Evolutionary conservation across 495 filamentous ascomycete genomes (phyloP), one percentile per base, ranked within the genome.

Genomic region (Neurospora africana): DNA sequence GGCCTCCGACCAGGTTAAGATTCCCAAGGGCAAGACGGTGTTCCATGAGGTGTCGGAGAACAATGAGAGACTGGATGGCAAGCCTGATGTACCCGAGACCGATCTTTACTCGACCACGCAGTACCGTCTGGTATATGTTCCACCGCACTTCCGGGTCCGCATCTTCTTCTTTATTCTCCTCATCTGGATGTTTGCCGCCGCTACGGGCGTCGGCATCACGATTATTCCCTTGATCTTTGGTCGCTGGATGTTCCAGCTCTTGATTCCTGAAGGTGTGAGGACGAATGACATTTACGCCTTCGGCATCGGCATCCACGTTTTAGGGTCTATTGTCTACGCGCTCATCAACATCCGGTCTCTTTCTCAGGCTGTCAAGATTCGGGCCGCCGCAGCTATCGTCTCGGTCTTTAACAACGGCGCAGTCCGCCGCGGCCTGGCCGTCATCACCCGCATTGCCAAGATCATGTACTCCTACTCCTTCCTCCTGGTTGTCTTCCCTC

Each of bases 221-320:
- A 89, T 98, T 78, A 82, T 91, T 0, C 96, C 95, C 3, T 84
- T 99, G 13, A 82, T 95, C 11, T 88, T 97, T 78, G 95, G 95
- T 19, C 91, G 95, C 19, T 84, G 82, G 70, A 84, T 98, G 70
- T 90, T 97, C 77, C 85, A 88, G 35, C 79, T 83, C 9, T 82
- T 91, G 21, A 87, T 95, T 67, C 91, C 92, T 19, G 78, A 82
- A 21, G 84, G 90, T 58, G 84, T 91, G 43, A 88, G 89, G 23
- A 89, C 93, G 78, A 98, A 98, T 79, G 95, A 99, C 79, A 90
- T 99, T 41, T 98, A 99, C 79, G 95, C 96, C 13, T 97, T 97
- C 80, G 95, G 92, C 68, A 88, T 93, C 43, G 95, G 95, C 23
- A 85, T 95, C 71, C 95, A 93, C 77, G 83, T 92, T 21, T 85